Conservation (phyloP, 2,329 filamentous ascomycete species). For the Pseudocercospora ulei region DNA sequence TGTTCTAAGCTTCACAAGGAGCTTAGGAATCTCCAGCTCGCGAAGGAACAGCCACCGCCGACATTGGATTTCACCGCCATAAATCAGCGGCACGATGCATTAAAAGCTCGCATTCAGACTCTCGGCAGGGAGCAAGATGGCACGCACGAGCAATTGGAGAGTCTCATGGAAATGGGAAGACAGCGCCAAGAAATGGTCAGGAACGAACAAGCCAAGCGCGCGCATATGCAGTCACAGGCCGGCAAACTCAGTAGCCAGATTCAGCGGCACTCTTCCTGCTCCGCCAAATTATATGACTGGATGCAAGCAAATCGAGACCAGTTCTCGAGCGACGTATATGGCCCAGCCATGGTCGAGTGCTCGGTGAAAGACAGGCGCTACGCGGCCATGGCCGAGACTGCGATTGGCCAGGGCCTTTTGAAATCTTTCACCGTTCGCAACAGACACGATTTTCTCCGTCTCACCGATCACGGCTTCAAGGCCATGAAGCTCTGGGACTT, state of each 20-base stretch:
- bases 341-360: conserved; percentile 70
- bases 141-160: conserved; percentile 35
- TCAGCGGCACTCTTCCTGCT: conserved; percentile 51
- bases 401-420: conserved; percentile 47
- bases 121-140: conserved; percentile 39
- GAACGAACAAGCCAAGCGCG: conserved; percentile 44
- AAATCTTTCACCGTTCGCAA: conserved; percentile 65
- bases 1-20: conserved; percentile 35
- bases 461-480: conserved; percentile 57
- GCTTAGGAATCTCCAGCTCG: conserved; percentile 55
- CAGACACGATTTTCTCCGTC: conserved; percentile 60
- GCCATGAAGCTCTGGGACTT: conserved; percentile 59
- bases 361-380: conserved; percentile 64
- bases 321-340: conserved; percentile 69
- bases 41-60: conserved; percentile 52
- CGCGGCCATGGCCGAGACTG: conserved; percentile 51
- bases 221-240: conserved; percentile 59
- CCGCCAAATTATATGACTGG: conserved; percentile 68
- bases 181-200: conserved; percentile 35
- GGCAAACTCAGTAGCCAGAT: conserved; percentile 61
- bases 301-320: conserved; percentile 58
- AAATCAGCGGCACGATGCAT: conserved; percentile 61
- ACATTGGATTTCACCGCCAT: conserved; percentile 61
- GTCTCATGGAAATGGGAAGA: conserved; percentile 31
- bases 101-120: conserved; percentile 41